A percentile compares a stretch with the other conserved stretches of the same genome.
Conservation (phyloP, 2,329 filamentous ascomycete genomes). For the Diaporthe citriasiana region DNA sequence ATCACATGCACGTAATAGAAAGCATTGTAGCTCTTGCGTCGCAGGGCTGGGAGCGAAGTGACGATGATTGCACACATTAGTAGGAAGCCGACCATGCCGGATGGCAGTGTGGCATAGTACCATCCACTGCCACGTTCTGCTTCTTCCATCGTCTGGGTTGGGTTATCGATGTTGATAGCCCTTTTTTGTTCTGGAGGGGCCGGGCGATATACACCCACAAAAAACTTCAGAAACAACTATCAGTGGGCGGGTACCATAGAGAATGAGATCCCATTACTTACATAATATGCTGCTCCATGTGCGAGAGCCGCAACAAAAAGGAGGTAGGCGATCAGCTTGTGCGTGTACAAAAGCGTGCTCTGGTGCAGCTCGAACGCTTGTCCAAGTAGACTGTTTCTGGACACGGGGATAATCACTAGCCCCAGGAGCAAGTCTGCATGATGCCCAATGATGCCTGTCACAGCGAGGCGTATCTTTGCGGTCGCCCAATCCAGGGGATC, state of each 20-base stretch:
- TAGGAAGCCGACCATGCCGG: constrained; percentile 35
- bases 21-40: constrained; percentile 40
- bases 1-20: constrained; percentile 43
- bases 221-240: background rate
- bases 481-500: constrained; percentile 35
- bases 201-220: constrained; percentile 18
- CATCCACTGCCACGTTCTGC: constrained; percentile 24
- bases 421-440: constrained; percentile 43
- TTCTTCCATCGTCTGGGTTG: constrained; percentile 39
- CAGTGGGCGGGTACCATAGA: background rate
- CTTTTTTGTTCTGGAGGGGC: constrained; percentile 10
- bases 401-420: constrained; percentile 41
- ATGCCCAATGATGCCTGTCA: constrained; percentile 42
- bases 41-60: constrained; percentile 40
- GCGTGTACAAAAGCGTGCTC: constrained; percentile 42
- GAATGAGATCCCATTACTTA: background rate
- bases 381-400: constrained; percentile 41
- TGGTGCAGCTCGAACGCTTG: constrained; percentile 41
- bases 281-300: constrained; percentile 40
- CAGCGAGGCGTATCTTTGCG: constrained; percentile 38
- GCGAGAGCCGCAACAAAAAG: constrained; percentile 25
- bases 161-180: constrained; percentile 42
- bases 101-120: constrained; percentile 36
- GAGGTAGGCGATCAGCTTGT: constrained; percentile 41
- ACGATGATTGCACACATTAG: constrained; percentile 35